Evolutionary conservation across 441 rosid genomes (phyloP).

Genomic region (Macaranga tanarius): DNA sequence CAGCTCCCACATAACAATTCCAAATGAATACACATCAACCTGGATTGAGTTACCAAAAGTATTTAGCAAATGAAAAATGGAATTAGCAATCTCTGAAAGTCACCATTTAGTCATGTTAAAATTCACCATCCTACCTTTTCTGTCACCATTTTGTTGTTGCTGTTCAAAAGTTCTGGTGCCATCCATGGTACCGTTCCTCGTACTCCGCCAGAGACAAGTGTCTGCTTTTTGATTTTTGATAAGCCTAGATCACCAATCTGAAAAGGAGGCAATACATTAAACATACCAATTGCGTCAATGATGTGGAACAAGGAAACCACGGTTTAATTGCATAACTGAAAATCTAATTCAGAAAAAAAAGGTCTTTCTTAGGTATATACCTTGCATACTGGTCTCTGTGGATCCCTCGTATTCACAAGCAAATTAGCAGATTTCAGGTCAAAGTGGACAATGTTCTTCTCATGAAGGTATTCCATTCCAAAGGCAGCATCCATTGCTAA

Average conservation of each 20-base stretch:
- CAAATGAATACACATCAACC: slow-evolving; percentile 51
- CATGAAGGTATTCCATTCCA: slow-evolving; percentile 51
- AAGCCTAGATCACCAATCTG: slow-evolving; percentile 55
- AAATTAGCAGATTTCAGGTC: slow-evolving; percentile 46
- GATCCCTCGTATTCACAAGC: slow-evolving; percentile 42
- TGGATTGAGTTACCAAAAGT: slow-evolving; percentile 6
- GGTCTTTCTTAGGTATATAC: slow-evolving; percentile 16
- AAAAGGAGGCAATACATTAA: slow-evolving; percentile 7
- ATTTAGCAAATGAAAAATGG: neutral
- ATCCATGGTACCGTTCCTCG: slow-evolving; percentile 53
- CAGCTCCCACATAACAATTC: slow-evolving; percentile 51
- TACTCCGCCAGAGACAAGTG: slow-evolving; percentile 46
- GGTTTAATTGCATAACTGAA: neutral
- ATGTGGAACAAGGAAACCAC: neutral
- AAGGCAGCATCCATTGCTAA: slow-evolving; percentile 53
- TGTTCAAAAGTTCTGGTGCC: slow-evolving; percentile 46
- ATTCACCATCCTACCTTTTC: slow-evolving; percentile 36
- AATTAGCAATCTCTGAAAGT: neutral
- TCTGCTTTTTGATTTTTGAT: slow-evolving; percentile 40
- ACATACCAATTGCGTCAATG: neutral
- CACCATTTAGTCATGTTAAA: too few relatives aligned
- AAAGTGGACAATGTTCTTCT: slow-evolving; percentile 44
- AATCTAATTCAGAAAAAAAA: neutral
- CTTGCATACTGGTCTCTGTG: slow-evolving; percentile 46
- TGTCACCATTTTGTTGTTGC: slow-evolving; percentile 35